Base-by-base conservation (phyloP, 2,329 filamentous ascomycete species). In the Ambrosiella beaveri region DNA sequence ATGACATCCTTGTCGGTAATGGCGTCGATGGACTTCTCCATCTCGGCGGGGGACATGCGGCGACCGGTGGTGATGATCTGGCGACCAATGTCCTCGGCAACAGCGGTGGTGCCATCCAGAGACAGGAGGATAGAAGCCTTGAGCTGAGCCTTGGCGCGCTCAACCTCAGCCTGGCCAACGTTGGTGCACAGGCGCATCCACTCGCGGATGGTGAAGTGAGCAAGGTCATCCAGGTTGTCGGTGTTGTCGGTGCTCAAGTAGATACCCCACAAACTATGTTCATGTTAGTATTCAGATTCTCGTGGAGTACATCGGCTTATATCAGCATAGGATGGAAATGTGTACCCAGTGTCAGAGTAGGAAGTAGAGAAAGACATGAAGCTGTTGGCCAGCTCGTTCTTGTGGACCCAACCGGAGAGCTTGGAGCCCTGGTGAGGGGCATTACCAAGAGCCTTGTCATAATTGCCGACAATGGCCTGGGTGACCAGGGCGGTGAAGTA, bases 351-450 rank as follows among this genome's bases (percentile, higher is more conserved):
- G 73, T 98, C 93, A 70, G 90, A 97, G 77, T 98, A 98, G 79
- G 88, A 95, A 65, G 93, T 98, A 64, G 90, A 96, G 78, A 98
- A 98, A 78, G 88, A 95, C 94, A 98, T 98, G 81, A 96, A 98
- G 82, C 90, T 96, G 79, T 95, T 98, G 73, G 93, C 93, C 62
- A 98, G 81, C 72, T 90, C 85, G 75, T 97, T 82, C 75, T 95
- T 84, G 79, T 94, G 87, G 65, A 98, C 85, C 68, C 93, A 88
- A 64, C 85, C 84, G 78, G 88, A 95, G 67, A 98, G 88, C 81
- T 94, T 96, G 86, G 89, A 95, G 67, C 94, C 93, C 69, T 96
- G 85, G 78, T 96, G 93, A 64, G 90, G 85, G 61, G 93, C 93
- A 74, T 93, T 95, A 69, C 94, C 93, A 83, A 97, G 91, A 65